phyloP scores from a whole-genome alignment of 2,329 filamentous ascomycete genomes.

The Aureobasidium sp. region DNA sequence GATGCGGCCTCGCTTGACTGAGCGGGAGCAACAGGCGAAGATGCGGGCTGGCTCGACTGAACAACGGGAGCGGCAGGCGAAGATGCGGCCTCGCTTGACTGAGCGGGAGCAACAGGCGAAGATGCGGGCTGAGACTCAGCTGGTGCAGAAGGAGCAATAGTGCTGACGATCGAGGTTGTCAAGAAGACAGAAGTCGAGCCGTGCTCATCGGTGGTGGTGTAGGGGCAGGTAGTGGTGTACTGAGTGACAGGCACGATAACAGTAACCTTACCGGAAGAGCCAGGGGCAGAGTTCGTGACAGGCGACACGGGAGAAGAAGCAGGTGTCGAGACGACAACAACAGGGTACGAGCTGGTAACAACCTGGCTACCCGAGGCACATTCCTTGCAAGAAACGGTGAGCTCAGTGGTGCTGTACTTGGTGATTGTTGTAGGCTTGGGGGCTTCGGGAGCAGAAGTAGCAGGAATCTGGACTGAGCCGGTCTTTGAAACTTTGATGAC shows the following conservation, averaged over 20 bases:
- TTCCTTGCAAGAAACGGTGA: constrained; percentile 27
- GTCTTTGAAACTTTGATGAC: constrained; percentile 6
- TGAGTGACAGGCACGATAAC: background rate
- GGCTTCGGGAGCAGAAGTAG: background rate
- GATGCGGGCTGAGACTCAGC: background rate
- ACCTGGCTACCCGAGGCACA: constrained; percentile 20
- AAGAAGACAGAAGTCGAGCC: constrained; percentile 31
- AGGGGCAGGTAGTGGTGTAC: constrained; percentile 19
- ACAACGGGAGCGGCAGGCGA: background rate
- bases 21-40: background rate
- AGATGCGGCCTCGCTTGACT: background rate
- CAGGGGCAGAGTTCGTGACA: background rate
- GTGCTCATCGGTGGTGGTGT: background rate
- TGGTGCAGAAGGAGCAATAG: background rate
- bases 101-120: background rate
- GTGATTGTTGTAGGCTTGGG: constrained; percentile 16
- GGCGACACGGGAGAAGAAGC: background rate
- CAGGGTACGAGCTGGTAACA: constrained; percentile 9
- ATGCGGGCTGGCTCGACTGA: background rate
- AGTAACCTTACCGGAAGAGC: constrained; percentile 3
- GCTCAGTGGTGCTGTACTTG: constrained; percentile 16
- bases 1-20: background rate
- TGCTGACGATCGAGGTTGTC: constrained; percentile 30
- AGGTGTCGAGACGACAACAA: background rate
- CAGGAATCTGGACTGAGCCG: background rate